phyloP scores from a whole-genome alignment of 2,329 filamentous ascomycete genomes.

The Bipolaris gigantea region DNA sequence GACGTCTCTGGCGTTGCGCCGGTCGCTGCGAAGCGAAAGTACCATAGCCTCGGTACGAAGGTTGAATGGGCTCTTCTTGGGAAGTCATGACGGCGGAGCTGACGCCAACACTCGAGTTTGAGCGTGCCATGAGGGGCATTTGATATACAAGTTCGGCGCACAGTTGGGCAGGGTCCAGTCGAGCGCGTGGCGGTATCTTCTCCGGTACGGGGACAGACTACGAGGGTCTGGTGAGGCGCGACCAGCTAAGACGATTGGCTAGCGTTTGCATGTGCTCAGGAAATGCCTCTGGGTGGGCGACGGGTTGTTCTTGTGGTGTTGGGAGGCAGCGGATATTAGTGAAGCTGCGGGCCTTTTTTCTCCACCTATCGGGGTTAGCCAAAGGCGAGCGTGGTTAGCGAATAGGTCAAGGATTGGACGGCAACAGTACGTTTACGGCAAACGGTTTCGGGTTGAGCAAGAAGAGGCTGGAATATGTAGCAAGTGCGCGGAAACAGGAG shows the following conservation, averaged over 20 bases:
- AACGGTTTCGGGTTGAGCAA: background rate
- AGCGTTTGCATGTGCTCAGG: constrained; percentile 26
- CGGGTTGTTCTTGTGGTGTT: constrained; percentile 15
- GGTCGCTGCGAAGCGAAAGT: constrained; percentile 27
- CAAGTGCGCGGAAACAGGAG: background rate
- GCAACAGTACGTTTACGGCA: constrained; percentile 11
- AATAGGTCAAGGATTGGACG: constrained; percentile 21
- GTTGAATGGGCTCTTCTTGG: constrained; percentile 49
- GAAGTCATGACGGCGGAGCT: constrained; percentile 42
- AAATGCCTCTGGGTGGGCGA: constrained; percentile 22
- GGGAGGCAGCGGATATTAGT: constrained; percentile 10
- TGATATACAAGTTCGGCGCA: constrained; percentile 22
- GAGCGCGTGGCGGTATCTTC: constrained; percentile 24
- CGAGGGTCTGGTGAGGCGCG: constrained; percentile 15
- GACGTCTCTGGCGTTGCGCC: constrained; percentile 46
- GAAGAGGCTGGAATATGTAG: constrained; percentile 3
- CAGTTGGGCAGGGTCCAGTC: constrained; percentile 20
- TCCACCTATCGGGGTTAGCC: constrained; percentile 19
- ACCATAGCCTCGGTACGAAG: constrained; percentile 41
- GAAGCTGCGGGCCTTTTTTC: constrained; percentile 21
- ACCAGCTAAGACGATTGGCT: constrained; percentile 21
- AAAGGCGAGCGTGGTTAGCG: constrained; percentile 20
- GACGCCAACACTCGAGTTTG: constrained; percentile 23
- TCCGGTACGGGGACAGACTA: constrained; percentile 11
- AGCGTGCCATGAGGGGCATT: constrained; percentile 30